Evolutionary conservation across 1,284 basidiomycete species (phyloP).

Genomic region (Amylostereum chailletii): DNA sequence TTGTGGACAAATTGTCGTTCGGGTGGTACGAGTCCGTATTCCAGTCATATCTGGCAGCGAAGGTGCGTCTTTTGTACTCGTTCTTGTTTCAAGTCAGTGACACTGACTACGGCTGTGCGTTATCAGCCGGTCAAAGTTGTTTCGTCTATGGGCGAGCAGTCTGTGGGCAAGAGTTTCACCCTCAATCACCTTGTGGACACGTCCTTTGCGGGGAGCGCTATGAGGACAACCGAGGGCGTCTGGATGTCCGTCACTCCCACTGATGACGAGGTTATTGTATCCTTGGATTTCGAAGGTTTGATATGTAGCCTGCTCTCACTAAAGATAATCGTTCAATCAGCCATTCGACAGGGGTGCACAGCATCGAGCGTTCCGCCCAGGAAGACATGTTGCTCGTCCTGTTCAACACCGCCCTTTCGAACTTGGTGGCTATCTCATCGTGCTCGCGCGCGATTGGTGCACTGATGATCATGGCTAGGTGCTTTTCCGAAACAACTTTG

Average conservation of each 20-base stretch:
- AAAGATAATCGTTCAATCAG: too few relatives aligned
- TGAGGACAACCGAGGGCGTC: conserved; percentile 60
- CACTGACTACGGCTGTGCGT: too few relatives aligned
- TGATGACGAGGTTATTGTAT: conserved; percentile 41
- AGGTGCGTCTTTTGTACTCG: conserved; percentile 23
- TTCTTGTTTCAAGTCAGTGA: too few relatives aligned
- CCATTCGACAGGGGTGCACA: conserved; percentile 41
- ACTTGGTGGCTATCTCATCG: conserved; percentile 31
- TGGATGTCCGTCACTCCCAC: conserved; percentile 66
- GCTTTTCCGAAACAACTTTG: conserved; percentile 58
- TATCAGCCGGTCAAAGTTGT: conserved; percentile 51
- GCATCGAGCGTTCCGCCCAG: conserved; percentile 53
- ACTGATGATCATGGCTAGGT: conserved; percentile 28
- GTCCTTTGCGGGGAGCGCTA: conserved; percentile 58
- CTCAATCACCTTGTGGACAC: conserved; percentile 57
- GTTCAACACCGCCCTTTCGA: conserved; percentile 59
- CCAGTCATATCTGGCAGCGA: conserved; percentile 50
- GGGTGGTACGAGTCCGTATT: conserved; percentile 64
- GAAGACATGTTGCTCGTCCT: conserved; percentile 56
- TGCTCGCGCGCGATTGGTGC: not conserved
- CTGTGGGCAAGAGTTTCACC: conserved; percentile 54
- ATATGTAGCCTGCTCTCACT: not conserved
- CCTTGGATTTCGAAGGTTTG: conserved; percentile 56
- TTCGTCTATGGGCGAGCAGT: conserved; percentile 61
- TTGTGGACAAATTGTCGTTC: conserved; percentile 47